Percentiles rank a stretch among this genome's conserved stretches.
These are phyloP conservation scores for Spergularia marina DNA, from an alignment of 148 eudicot genomes.

Conservation along the genomic window DNA sequence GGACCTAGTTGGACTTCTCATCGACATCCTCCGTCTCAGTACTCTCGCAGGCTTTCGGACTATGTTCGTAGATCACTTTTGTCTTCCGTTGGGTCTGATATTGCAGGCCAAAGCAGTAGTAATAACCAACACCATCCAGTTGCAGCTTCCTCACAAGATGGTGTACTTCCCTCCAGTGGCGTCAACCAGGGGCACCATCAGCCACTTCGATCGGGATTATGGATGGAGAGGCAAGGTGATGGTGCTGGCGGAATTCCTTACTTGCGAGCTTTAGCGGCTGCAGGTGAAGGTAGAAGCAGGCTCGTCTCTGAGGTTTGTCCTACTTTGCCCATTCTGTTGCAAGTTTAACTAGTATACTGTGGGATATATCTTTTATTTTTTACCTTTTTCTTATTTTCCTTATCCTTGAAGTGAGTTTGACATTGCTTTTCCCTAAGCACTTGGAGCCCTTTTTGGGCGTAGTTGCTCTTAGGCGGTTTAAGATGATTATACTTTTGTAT, in stretches of 20 bases:
- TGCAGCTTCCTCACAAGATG: conserved; percentile 47
- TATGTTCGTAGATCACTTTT: conserved; percentile 57
- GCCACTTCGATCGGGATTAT: conserved; percentile 48
- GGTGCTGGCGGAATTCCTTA: conserved; percentile 52
- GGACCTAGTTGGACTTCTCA: conserved; percentile 50
- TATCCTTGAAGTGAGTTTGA: background rate
- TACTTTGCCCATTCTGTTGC: background rate
- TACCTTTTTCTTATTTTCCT: background rate
- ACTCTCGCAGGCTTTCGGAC: conserved; percentile 73
- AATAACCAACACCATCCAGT: conserved; percentile 30
- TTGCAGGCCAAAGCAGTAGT: conserved; percentile 46
- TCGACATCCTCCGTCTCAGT: conserved; percentile 45
- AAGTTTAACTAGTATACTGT: background rate
- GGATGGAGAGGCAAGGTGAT: conserved; percentile 65
- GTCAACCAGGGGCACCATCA: conserved; percentile 41
- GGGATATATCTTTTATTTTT: background rate
- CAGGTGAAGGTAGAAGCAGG: conserved; percentile 80
- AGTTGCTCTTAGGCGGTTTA: background rate
- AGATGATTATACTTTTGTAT: background rate
- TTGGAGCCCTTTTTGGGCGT: background rate
- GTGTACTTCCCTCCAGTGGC: conserved; percentile 35
- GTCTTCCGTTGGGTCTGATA: conserved; percentile 47
- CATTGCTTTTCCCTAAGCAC: background rate
- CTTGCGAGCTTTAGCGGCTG: conserved; percentile 64
- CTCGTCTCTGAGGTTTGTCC: conserved; percentile 77